Conservation (phyloP, 306 rosid species). For the Quercus alba region DNA sequence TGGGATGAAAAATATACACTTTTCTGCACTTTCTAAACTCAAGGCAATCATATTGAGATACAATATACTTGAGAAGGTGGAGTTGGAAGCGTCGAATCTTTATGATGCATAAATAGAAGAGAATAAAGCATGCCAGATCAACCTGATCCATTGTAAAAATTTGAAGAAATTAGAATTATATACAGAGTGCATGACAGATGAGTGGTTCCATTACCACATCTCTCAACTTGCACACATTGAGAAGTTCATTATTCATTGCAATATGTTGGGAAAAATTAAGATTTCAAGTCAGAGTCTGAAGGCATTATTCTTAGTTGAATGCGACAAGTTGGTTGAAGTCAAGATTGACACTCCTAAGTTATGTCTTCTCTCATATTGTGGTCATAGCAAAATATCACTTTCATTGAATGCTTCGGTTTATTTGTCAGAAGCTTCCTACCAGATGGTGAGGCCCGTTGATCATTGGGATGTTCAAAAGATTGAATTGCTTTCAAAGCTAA, state of each 20-base stretch:
- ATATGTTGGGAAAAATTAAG: conserved; percentile 10
- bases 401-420: conserved; percentile 5
- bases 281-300: background rate
- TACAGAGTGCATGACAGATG: conserved; percentile 10
- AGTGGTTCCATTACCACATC: background rate
- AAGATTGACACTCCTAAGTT: background rate
- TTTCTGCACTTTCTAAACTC: no score
- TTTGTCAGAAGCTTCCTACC: background rate
- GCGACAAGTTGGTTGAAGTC: background rate
- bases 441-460: background rate
- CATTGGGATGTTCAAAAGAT: background rate
- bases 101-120: no score
- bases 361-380: background rate
- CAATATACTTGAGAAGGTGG: no score
- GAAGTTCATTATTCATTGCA: background rate
- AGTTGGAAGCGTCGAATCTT: no score
- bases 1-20: no score
- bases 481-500: conserved; percentile 12
- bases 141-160: background rate
- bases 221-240: conserved; percentile 2
- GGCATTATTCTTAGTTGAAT: conserved; percentile 1
- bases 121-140: no score
- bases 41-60: no score
- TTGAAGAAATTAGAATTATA: background rate
- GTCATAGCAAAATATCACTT: background rate